A percentile compares a stretch with the other conserved stretches of the same genome.
Conservation (phyloP, 805 yeast genomes). For the Teunomyces funiuensis region DNA sequence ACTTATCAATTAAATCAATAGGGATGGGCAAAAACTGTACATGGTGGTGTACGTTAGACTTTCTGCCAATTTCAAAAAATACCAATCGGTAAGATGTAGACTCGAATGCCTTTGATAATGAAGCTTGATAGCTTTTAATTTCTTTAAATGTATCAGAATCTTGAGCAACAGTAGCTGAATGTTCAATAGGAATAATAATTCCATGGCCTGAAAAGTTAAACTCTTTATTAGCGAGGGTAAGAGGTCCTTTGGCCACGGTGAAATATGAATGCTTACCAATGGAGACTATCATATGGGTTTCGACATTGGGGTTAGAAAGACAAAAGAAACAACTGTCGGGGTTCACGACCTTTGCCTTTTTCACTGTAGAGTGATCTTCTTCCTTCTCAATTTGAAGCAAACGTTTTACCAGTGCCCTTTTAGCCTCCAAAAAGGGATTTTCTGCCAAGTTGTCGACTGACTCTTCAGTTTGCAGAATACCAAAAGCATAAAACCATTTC, state of each 20-base stretch:
- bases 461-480: slow-evolving; percentile 15
- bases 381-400: slow-evolving; percentile 12
- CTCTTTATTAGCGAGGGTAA: slow-evolving; percentile 50
- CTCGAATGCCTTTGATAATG: slow-evolving; percentile 51
- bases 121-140: slow-evolving; percentile 42
- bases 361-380: slow-evolving; percentile 8
- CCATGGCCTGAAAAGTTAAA: slow-evolving; percentile 77
- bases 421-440: slow-evolving; percentile 29
- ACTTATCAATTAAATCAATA: slow-evolving; percentile 37
- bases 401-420: slow-evolving; percentile 10
- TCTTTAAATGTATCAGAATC: slow-evolving; percentile 42
- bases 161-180: slow-evolving; percentile 45
- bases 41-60: slow-evolving; percentile 70
- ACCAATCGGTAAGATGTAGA: slow-evolving; percentile 46
- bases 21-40: slow-evolving; percentile 76
- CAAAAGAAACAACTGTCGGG: slow-evolving; percentile 80
- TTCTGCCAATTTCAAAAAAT: slow-evolving; percentile 68
- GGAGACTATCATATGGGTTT: slow-evolving; percentile 76
- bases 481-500: slow-evolving; percentile 77
- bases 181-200: slow-evolving; percentile 75
- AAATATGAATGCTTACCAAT: slow-evolving; percentile 67
- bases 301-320: slow-evolving; percentile 73
- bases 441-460: slow-evolving; percentile 12
- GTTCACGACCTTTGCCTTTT: slow-evolving; percentile 42
- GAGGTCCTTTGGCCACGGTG: slow-evolving; percentile 85